Evolutionary conservation across 1,284 basidiomycete species (phyloP), one percentile per base, ranked within the genome.

Genomic region (Limonomyces culmigenus): DNA sequence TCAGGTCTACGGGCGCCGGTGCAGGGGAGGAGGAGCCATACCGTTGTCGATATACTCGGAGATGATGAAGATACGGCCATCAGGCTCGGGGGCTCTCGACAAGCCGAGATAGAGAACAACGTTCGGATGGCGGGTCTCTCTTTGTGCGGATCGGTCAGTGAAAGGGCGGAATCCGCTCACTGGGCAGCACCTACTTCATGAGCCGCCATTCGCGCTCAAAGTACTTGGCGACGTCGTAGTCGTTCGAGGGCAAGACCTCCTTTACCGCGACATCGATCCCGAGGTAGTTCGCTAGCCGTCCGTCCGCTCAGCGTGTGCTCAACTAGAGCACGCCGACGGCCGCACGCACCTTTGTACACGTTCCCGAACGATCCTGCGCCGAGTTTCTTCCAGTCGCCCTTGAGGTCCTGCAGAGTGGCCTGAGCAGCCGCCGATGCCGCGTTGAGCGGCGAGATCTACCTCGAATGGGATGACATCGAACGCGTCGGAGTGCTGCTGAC

Each of bases 211-310:
- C 93, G 23, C 93, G 73, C 50, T 93, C 88, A 56, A 97, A 95
- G 61, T 97, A 97, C 59, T 98, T 98, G 49, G 81, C 72, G 18
- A 96, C 85, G 48, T 93, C 86, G 55, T 95, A 93, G 45, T 83
- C 83, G 12, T 63, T 84, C 12, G 81, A 88, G 0, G 87, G 85
- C 2, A 91, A 65, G 3, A 95, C 85, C 58, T 93, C 91, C 58
- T 97, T 97, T 59, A 96, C 87, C 25, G 91, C 91, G 19, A 97
- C 87, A 46, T 93, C 87, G 44, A 95, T 85, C 3, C 91, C 92
- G 18, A 97, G 73, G 59, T 97, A 97, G 18, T 63, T 72, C 2
- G 84, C 89, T 87, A 47, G 13, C 20, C 17, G 21, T 30, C 29
- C 23, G n/a, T n/a, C 23, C 12, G 25, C n/a, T 16, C 35, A 13